Base-by-base conservation (phyloP, 2,329 filamentous ascomycete species). In the Trematosphaeria pertusa region DNA sequence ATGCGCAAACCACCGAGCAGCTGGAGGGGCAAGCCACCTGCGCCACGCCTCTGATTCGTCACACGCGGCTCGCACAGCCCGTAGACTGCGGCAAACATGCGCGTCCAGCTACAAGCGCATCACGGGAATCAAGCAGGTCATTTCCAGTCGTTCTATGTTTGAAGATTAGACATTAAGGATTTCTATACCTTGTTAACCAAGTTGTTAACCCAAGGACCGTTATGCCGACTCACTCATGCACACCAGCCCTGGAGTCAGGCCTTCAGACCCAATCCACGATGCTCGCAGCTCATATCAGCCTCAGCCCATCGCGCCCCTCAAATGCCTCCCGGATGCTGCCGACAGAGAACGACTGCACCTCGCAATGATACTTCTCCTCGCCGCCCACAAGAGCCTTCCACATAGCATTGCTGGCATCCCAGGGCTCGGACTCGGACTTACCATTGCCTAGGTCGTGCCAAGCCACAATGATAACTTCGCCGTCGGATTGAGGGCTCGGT, bases 11-110 rank as follows among this genome's bases (percentile, higher is more conserved):
- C 26, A 37, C 42, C 34, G 34, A 8, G 24, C 7, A 12, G 24
- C 24, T 28, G 7, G 24, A 12, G 12, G 5, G 14, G n/a, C 14
- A 18, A 46, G 38, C 44, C 44, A 47, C 44, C 32, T 47, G 44
- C 37, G 44, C 43, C 44, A 46, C 43, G 10, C n/a, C 24, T 11
- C 6, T 12, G 5, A 15, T 24, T 15, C 35, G 35, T 37, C 19
- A 36, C 7, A 37, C 20, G 35, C 22, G 30, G 17, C 12, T 5
- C 6, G n/a, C n/a, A n/a, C n/a, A n/a, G n/a, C n/a, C n/a, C n/a
- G n/a, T n/a, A n/a, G n/a, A n/a, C n/a, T n/a, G n/a, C n/a, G n/a
- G n/a, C n/a, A n/a, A n/a, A n/a, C n/a, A n/a, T n/a, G n/a, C n/a
- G n/a, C n/a, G n/a, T n/a, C n/a, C n/a, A n/a, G n/a, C n/a, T n/a